Evolutionary conservation across 2,329 filamentous ascomycete genomes (phyloP).

Genomic region (Plectosphaerella cucumerina): DNA sequence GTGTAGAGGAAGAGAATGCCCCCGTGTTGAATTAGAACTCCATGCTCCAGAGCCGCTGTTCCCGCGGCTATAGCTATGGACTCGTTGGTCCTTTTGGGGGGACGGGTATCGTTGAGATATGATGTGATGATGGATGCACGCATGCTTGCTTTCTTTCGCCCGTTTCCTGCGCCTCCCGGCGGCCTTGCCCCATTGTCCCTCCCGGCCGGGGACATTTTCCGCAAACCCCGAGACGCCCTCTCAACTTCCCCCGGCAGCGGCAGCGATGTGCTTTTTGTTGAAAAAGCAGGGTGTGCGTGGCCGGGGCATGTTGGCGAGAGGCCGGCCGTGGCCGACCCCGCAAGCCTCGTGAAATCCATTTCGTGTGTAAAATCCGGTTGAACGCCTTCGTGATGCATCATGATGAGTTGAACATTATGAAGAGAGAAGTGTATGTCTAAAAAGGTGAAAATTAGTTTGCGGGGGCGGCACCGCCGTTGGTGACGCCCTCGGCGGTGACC

Average conservation of each 20-base stretch:
- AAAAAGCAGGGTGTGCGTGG: conserved; percentile 1
- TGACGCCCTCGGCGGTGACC: conserved; percentile 9
- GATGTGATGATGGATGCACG: conserved; percentile 23
- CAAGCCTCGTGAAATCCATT: conserved; percentile 12
- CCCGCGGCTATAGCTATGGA: conserved; percentile 3
- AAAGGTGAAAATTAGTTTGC: conserved; percentile 8
- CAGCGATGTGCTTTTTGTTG: conserved; percentile 1
- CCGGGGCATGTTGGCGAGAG: neutral
- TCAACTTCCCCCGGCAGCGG: too few species aligned
- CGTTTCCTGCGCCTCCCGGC: neutral
- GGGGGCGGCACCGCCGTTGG: conserved; percentile 9
- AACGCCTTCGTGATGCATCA: conserved; percentile 13
- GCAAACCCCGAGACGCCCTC: too few species aligned
- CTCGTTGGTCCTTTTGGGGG: conserved; percentile 8
- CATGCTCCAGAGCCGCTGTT: conserved; percentile 4
- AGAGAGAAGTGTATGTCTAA: neutral
- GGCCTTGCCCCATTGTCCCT: conserved; percentile 11
- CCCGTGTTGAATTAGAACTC: conserved; percentile 6
- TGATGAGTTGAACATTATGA: conserved; percentile 7
- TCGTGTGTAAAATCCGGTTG: conserved; percentile 21
- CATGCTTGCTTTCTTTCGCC: conserved; percentile 14
- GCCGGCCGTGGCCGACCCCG: too few species aligned
- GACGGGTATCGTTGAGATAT: conserved; percentile 40
- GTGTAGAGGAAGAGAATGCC: neutral
- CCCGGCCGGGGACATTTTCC: too few species aligned